These are phyloP conservation scores for Exophiala viscosa DNA, from an alignment of 2,329 filamentous ascomycete species.

Conservation along the genomic window DNA sequence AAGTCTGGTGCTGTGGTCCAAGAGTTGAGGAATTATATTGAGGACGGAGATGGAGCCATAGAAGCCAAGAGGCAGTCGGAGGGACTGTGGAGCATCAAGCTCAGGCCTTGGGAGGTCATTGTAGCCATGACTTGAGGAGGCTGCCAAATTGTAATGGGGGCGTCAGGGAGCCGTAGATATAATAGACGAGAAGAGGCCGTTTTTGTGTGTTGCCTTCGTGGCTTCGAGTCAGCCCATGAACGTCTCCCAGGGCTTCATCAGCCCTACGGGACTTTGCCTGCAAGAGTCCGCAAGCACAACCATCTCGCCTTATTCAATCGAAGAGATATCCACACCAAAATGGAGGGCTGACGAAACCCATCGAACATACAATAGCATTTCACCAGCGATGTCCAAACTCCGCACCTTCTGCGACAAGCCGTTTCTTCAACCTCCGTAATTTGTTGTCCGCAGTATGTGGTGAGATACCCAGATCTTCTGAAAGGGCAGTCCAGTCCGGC, in stretches of 20 bases:
- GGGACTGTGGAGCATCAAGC: slow-evolving; percentile 3
- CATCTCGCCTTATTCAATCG: too few species aligned
- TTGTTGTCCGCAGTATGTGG: neutral
- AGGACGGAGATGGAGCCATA: slow-evolving; percentile 6
- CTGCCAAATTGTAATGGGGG: too few species aligned
- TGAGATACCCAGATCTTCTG: neutral
- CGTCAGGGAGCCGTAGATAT: too few species aligned
- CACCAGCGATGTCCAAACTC: neutral
- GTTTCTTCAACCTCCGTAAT: neutral
- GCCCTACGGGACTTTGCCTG: too few species aligned
- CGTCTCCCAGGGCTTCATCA: too few species aligned
- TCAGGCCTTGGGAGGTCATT: slow-evolving; percentile 18
- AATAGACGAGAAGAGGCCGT: too few species aligned
- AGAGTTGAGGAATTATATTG: slow-evolving; percentile 25
- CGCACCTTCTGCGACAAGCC: neutral
- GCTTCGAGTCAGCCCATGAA: too few species aligned
- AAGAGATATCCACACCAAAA: too few species aligned
- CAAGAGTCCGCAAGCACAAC: too few species aligned
- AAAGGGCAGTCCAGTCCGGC: neutral
- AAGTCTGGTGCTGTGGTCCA: slow-evolving; percentile 8
- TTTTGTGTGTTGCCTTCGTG: too few species aligned
- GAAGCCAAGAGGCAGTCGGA: slow-evolving; percentile 5
- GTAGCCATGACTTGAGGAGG: slow-evolving; percentile 11
- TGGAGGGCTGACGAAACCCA: too few species aligned
- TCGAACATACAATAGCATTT: too few species aligned